Conservation (phyloP, 805 yeast genomes). For the Vanderwaltozyma tropicalis region DNA sequence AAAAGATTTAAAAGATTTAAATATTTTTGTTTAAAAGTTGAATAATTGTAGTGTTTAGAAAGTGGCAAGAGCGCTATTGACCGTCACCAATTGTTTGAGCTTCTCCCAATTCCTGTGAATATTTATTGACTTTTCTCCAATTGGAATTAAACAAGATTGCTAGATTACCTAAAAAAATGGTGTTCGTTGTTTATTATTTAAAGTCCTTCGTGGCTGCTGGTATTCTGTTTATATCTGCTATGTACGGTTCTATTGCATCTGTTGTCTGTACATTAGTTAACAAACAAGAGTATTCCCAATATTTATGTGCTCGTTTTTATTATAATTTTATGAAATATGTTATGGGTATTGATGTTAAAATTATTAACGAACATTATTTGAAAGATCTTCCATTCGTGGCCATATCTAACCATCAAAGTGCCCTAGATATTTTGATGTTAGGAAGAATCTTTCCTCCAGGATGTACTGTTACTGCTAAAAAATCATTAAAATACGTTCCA, state of each 20-base stretch:
- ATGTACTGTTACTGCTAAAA: constrained; percentile 88
- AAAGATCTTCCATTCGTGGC: constrained; percentile 62
- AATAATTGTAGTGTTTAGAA: too few species aligned
- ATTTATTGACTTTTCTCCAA: too few species aligned
- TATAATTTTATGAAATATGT: constrained; percentile 48
- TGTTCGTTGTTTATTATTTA: constrained; percentile 38
- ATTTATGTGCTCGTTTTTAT: constrained; percentile 79
- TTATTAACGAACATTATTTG: constrained; percentile 56
- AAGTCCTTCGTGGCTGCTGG: constrained; percentile 47
- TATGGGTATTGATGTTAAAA: constrained; percentile 59
- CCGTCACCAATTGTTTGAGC: too few species aligned
- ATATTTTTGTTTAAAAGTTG: too few species aligned
- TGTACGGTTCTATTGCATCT: constrained; percentile 74
- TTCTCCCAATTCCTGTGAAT: too few species aligned
- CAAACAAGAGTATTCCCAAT: constrained; percentile 73
- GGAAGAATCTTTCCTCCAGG: constrained; percentile 81
- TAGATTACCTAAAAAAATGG: constrained; percentile 1
- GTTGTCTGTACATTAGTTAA: constrained; percentile 55
- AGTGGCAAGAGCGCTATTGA: too few species aligned
- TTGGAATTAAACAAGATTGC: too few species aligned
- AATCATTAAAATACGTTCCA: constrained; percentile 73
- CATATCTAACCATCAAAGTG: constrained; percentile 85
- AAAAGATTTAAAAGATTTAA: too few species aligned
- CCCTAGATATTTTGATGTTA: constrained; percentile 69
- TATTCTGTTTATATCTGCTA: constrained; percentile 48